Base-by-base conservation (phyloP, 306 rosid species). In the Mimosa bimucronata region DNA sequence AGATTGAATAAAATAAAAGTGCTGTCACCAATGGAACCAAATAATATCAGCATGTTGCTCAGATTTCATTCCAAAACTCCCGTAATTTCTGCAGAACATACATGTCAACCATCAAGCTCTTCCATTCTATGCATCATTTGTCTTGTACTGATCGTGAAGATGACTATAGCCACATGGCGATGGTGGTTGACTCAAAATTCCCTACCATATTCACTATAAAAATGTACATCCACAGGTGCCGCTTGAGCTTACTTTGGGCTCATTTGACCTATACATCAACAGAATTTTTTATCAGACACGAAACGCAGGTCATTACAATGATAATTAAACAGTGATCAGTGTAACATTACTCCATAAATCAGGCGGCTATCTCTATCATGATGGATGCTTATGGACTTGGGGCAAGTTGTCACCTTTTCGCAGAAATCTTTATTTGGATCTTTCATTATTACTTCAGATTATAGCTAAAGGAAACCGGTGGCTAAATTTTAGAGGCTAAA, bases 151-250 rank as follows among this genome's bases (percentile, higher is more conserved):
- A 26, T 61, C 26, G 10, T n/a, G 37, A 76, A 76, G 15, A 42
- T 8, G 29, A 76, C 77, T 52, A 58, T 12, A 76, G 62, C 29
- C 41, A 42, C 30, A 18, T 4, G 19, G 38, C 18, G 4, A 21
- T 57, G 69, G 46, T 11, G 46, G 19, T 18, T 42, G 61, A 38
- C 42, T 26, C 79, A 44, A 44, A n/a, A 41, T 76, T 73, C 65
- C 77, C 29, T 50, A 19, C 13, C 60, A 42, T 61, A 14, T 61
- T 52, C 13, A 26, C 58, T 25, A 34, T 50, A 41, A 75, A 34
- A 60, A 38, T 74, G 6, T 15, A 60, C 62, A 50, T 4, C 77
- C 65, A 26, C 29, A 13, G 45, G 9, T 6, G 72, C 55, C 3
- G 45, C 46, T n/a, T 45, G 62, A 42, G 48, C 11, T 29, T 45